A percentile compares a stretch with the other conserved stretches of the same genome.
phyloP scores from a whole-genome alignment of 2,329 filamentous ascomycete genomes.

The Aspergillus pseudonomiae region DNA sequence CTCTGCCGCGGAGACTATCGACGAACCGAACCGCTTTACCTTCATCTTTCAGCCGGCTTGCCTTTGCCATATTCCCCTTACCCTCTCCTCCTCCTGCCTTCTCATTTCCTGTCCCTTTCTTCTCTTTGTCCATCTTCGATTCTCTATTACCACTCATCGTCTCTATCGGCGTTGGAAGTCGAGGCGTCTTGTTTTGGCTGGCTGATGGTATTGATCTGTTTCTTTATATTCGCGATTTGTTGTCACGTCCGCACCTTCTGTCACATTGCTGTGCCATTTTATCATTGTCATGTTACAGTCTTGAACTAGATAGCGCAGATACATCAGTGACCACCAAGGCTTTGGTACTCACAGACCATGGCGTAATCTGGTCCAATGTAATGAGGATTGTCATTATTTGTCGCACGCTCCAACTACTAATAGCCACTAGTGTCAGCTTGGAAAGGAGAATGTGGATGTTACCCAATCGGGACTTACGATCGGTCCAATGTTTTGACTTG shows the following conservation, averaged over 20 bases:
- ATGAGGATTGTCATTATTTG: not conserved
- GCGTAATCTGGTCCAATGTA: not conserved
- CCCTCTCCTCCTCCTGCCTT: slow-evolving; percentile 7
- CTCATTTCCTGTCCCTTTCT: slow-evolving; percentile 12
- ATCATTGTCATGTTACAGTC: slow-evolving; percentile 11
- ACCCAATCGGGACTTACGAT: not conserved
- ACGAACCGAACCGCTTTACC: slow-evolving; percentile 10
- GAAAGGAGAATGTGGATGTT: not conserved
- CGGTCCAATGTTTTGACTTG: not conserved
- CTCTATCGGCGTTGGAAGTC: slow-evolving; percentile 43
- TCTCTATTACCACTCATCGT: slow-evolving; percentile 36
- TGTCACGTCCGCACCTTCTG: slow-evolving; percentile 21
- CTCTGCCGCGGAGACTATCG: slow-evolving; percentile 8
- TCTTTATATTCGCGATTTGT: slow-evolving; percentile 27
- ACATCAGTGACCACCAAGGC: slow-evolving; percentile 25
- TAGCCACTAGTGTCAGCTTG: not conserved
- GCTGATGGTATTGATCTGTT: slow-evolving; percentile 30
- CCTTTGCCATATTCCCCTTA: slow-evolving; percentile 4
- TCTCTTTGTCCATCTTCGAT: slow-evolving; percentile 23
- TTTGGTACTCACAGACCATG: slow-evolving; percentile 1
- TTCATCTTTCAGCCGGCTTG: slow-evolving; percentile 14
- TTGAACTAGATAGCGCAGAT: slow-evolving; percentile 28
- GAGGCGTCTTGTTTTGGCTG: slow-evolving; percentile 43
- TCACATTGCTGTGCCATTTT: slow-evolving; percentile 13
- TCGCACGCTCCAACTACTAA: not conserved